Conservation (phyloP, 73 alveolate genomes). For the Blepharisma stoltei region DNA sequence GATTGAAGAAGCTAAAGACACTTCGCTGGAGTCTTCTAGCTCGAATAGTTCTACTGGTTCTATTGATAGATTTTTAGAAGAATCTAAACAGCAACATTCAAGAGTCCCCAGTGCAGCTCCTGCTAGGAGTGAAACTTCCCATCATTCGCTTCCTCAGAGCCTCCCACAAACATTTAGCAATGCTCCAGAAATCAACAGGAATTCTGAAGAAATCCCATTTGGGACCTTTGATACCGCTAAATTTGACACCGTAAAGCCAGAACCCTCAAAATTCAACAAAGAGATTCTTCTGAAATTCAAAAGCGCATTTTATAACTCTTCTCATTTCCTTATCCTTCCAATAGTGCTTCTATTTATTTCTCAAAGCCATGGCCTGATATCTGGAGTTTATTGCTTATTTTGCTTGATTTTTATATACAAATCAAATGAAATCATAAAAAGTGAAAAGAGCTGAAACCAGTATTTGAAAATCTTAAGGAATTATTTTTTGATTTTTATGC, state of each 20-base stretch:
- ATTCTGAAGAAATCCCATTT: too few relatives aligned
- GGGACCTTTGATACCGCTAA: too few relatives aligned
- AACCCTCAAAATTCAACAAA: neutral
- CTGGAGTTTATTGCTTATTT: constrained; percentile 17
- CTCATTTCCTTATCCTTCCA: neutral
- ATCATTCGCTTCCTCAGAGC: too few relatives aligned
- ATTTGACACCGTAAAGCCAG: neutral
- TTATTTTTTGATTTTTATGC: constrained; percentile 19
- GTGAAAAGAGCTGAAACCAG: neutral
- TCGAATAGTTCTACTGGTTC: too few relatives aligned
- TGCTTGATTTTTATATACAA: constrained; percentile 19
- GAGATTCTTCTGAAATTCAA: neutral
- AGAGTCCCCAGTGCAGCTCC: too few relatives aligned
- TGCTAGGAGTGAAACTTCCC: too few relatives aligned
- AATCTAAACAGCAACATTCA: too few relatives aligned
- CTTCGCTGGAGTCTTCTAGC: too few relatives aligned
- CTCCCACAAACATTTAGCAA: too few relatives aligned
- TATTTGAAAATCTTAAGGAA: constrained; percentile 3
- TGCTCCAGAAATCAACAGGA: too few relatives aligned
- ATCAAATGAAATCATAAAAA: neutral
- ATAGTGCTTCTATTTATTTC: neutral
- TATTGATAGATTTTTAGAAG: too few relatives aligned
- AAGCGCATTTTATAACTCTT: neutral
- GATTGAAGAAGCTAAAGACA: too few relatives aligned
- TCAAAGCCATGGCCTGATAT: constrained; percentile 9